Percentiles rank a stretch among this genome's conserved stretches.
Evolutionary conservation across 1,284 basidiomycete species (phyloP).

Genomic region (Ustilago nuda): DNA sequence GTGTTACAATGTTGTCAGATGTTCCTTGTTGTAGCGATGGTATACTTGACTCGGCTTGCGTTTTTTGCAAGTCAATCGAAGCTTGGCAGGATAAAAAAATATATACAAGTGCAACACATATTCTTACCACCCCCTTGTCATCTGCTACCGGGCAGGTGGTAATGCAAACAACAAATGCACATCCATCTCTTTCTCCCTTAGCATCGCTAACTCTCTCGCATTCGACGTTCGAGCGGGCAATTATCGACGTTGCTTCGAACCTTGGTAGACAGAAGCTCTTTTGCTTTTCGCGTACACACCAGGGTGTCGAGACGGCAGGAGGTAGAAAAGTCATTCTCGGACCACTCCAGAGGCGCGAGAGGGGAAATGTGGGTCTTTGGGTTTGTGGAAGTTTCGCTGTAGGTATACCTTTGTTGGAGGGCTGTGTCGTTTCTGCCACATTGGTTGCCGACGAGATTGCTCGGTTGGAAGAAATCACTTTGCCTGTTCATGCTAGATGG

Average conservation of each 20-base stretch:
- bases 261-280: conserved; percentile 19
- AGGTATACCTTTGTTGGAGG: conserved; percentile 40
- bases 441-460: conserved; percentile 25
- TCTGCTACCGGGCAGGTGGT: conserved; percentile 12
- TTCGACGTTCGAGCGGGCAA: conserved; percentile 56
- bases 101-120: conserved; percentile 64
- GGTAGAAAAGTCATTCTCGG: conserved; percentile 10
- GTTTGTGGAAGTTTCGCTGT: conserved; percentile 30
- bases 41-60: neutral
- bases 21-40: neutral
- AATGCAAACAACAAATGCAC: conserved; percentile 66
- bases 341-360: conserved; percentile 5
- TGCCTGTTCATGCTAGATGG: conserved; percentile 3
- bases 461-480: neutral
- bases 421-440: conserved; percentile 27
- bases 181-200: conserved; percentile 31
- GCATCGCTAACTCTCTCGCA: conserved; percentile 29
- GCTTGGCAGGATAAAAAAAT: neutral
- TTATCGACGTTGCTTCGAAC: conserved; percentile 40
- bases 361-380: conserved; percentile 8
- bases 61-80: neutral
- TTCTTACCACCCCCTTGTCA: conserved; percentile 20
- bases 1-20: neutral
- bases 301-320: conserved; percentile 6
- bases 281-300: neutral